phyloP scores from a whole-genome alignment of 2,329 filamentous ascomycete genomes.

The Diaporthe citri region DNA sequence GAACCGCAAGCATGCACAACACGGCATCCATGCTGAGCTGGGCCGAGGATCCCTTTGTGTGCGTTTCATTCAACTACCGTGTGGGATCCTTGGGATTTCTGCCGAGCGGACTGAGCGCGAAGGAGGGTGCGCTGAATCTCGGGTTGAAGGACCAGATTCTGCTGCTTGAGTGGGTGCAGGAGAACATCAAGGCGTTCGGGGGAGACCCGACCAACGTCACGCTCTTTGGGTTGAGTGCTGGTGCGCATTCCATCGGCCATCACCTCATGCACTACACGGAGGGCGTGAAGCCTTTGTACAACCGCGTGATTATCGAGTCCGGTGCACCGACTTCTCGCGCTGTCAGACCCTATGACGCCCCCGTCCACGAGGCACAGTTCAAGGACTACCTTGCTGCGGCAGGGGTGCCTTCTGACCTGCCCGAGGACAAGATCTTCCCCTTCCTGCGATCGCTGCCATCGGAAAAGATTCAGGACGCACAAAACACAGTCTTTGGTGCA shows the following conservation, averaged over 20 bases:
- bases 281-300: conserved; percentile 51
- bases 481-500: conserved; percentile 49
- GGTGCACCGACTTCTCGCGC: conserved; percentile 55
- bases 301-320: conserved; percentile 54
- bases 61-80: conserved; percentile 63
- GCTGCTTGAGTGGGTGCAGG: conserved; percentile 65
- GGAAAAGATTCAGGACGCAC: conserved; percentile 48
- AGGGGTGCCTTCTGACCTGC: conserved; percentile 56
- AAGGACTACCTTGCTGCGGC: conserved; percentile 60
- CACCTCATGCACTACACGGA: conserved; percentile 61
- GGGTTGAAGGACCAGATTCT: conserved; percentile 66
- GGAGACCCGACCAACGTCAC: conserved; percentile 64
- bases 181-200: conserved; percentile 66
- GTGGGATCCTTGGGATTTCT: conserved; percentile 72
- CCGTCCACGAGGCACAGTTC: conserved; percentile 63
- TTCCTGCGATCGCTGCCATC: conserved; percentile 55
- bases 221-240: conserved; percentile 62
- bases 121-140: conserved; percentile 68
- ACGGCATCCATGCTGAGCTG: conserved; percentile 65
- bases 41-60: conserved; percentile 58
- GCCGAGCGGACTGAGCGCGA: conserved; percentile 60
- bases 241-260: conserved; percentile 68
- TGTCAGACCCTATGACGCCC: conserved; percentile 56
- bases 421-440: conserved; percentile 59
- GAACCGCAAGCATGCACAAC: conserved; percentile 57